Evolutionary conservation across 1,139 yeast genomes (phyloP), one percentile per base, ranked within the genome.

Genomic region (Scheffersomyces quercinus): DNA sequence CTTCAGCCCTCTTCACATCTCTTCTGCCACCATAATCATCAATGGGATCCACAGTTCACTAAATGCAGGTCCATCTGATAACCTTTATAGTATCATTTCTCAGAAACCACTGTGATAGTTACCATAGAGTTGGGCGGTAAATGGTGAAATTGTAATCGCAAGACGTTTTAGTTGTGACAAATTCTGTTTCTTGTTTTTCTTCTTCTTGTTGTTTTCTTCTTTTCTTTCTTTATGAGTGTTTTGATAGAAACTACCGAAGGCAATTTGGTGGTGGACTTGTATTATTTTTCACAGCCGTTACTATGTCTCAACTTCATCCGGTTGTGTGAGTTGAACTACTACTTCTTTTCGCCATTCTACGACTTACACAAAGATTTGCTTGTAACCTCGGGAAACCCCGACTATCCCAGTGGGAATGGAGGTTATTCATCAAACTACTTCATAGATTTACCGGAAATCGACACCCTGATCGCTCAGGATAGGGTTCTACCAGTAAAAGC

Each of bases 161-260:
- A 7, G 26, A 20, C 26, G 7, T 20, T 8, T 20, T 8, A 5
- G 9, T 9, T 39, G 37, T 32, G 33, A 32, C 10, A 37, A 33
- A 16, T 28, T 39, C 6, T 11, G 32, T 20, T 37, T 34, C 20
- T 9, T 28, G 3, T 12, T 31, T 14, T 12, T 38, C 12, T 39
- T 39, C 3, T 34, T 44, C 32, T 41, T 20, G 28, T 40, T 45
- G 4, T 13, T 16, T n/a, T 37, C 29, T 31, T 12, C 24, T 28
- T 29, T 15, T 28, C 29, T 15, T 12, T 16, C 39, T 28, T 33
- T 24, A 82, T 82, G 86, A 80, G 86, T 54, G 82, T 82, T 3
- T 54, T 82, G 30, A 42, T 82, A 10, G 87, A 82, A 53, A 82
- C 87, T 0, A 74, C 81, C 2, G 59, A 56, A 32, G 85, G 83